phyloP scores from a whole-genome alignment of 208 protist genomes.

The Blastocrithidia nonstop region DNA sequence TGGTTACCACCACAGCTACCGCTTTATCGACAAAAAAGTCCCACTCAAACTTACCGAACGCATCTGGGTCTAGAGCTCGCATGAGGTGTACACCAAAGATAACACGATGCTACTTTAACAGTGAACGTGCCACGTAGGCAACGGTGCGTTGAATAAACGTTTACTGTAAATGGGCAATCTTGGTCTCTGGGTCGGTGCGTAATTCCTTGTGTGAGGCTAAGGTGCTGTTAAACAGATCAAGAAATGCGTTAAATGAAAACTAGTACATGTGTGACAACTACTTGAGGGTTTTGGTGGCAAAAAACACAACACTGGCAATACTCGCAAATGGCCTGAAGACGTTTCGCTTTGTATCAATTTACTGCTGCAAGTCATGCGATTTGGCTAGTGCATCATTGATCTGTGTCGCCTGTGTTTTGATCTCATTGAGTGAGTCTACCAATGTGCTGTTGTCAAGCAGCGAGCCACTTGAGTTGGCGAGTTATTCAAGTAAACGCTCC shows the following conservation, averaged over 20 bases:
- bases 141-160: constrained; percentile 80
- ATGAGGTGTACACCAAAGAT: constrained; percentile 92
- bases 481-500: constrained; percentile 82
- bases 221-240: constrained; percentile 69
- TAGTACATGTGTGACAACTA: constrained; percentile 96
- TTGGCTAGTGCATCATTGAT: constrained; percentile 80
- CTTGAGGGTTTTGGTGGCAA: constrained; percentile 82
- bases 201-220: constrained; percentile 46
- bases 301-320: constrained; percentile 84
- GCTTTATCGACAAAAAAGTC: constrained; percentile 83
- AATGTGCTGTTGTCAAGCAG: constrained; percentile 93
- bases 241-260: constrained; percentile 89
- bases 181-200: constrained; percentile 66
- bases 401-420: constrained; percentile 88
- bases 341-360: constrained; percentile 90
- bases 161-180: constrained; percentile 60
- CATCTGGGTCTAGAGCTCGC: constrained; percentile 45
- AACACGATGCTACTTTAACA: constrained; percentile 93
- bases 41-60: constrained; percentile 79
- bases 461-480: constrained; percentile 89
- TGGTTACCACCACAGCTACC: constrained; percentile 11
- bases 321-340: constrained; percentile 90
- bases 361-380: constrained; percentile 74
- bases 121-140: constrained; percentile 58
- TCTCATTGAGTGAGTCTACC: constrained; percentile 90